phyloP scores from a whole-genome alignment of 1,284 basidiomycete species.

The Irpex sp. region DNA sequence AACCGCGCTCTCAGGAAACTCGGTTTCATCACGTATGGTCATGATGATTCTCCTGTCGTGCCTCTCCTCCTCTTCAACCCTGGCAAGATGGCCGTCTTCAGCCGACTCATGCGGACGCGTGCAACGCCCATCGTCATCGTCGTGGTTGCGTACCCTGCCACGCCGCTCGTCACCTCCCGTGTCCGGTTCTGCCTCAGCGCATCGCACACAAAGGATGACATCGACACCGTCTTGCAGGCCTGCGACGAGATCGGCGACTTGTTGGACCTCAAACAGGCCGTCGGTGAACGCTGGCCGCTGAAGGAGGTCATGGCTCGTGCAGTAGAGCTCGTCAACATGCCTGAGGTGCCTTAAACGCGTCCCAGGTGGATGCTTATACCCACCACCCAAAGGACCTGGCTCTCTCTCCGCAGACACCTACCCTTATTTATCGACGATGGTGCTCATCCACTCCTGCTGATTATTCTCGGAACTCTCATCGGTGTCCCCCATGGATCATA shows the following conservation, averaged over 20 bases:
- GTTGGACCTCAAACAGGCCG: slow-evolving; percentile 82
- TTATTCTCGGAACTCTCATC: not conserved
- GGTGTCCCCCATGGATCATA: not conserved
- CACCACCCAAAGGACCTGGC: not conserved
- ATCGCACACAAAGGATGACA: slow-evolving; percentile 95
- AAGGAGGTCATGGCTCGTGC: slow-evolving; percentile 77
- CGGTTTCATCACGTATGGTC: slow-evolving; percentile 96
- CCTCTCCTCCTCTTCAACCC: slow-evolving; percentile 93
- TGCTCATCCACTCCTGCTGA: not conserved
- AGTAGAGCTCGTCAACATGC: slow-evolving; percentile 69
- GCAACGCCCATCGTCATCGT: slow-evolving; percentile 84
- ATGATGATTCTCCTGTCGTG: slow-evolving; percentile 90
- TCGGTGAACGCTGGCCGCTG: slow-evolving; percentile 76
- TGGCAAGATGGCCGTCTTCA: slow-evolving; percentile 89
- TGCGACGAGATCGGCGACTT: slow-evolving; percentile 92
- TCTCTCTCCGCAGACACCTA: not conserved
- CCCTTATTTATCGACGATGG: not conserved
- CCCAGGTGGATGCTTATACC: not conserved
- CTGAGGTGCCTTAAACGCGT: slow-evolving; percentile 22
- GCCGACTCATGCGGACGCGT: slow-evolving; percentile 84
- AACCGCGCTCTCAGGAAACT: slow-evolving; percentile 85
- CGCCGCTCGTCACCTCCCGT: slow-evolving; percentile 85
- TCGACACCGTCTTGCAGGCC: slow-evolving; percentile 83
- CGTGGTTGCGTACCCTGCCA: slow-evolving; percentile 91
- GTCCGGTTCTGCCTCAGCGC: slow-evolving; percentile 96